Evolutionary conservation across 768 basidiomycete species (phyloP).

Genomic region (Brasilioporus rufonigricans): DNA sequence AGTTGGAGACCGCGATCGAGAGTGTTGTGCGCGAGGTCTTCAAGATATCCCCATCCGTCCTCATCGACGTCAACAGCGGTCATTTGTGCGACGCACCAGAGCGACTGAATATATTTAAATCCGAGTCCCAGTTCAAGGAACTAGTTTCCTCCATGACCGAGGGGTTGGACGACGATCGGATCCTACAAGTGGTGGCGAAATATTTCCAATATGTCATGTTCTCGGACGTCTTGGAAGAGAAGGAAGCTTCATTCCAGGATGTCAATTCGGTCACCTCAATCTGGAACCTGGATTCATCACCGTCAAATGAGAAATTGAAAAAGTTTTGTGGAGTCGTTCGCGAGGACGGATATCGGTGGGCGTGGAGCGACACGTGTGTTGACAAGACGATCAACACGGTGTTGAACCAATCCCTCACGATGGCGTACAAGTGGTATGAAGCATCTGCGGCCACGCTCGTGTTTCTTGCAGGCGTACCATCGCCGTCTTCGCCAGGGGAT

Average conservation of each 20-base stretch:
- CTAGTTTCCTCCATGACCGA: slow-evolving; percentile 1
- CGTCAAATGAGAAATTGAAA: neutral
- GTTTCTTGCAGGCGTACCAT: neutral
- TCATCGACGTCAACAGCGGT: neutral
- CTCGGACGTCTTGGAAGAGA: neutral
- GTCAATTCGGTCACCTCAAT: neutral
- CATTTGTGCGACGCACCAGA: neutral
- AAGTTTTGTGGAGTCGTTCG: neutral
- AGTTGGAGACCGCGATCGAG: neutral
- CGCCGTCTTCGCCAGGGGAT: neutral
- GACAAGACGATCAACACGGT: neutral
- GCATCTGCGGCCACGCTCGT: neutral
- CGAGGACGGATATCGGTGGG: neutral
- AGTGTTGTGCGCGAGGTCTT: neutral
- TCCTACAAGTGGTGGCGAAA: neutral
- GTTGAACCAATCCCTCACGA: slow-evolving; percentile 1
- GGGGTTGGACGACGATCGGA: neutral
- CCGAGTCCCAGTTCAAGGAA: neutral
- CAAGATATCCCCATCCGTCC: neutral
- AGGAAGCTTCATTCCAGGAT: neutral
- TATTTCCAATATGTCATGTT: neutral
- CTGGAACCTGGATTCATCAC: neutral
- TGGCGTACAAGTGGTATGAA: neutral
- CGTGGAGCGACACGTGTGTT: neutral
- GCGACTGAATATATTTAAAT: neutral